phyloP scores from a whole-genome alignment of 169 alveolate species.

The Plasmodium adleri region DNA sequence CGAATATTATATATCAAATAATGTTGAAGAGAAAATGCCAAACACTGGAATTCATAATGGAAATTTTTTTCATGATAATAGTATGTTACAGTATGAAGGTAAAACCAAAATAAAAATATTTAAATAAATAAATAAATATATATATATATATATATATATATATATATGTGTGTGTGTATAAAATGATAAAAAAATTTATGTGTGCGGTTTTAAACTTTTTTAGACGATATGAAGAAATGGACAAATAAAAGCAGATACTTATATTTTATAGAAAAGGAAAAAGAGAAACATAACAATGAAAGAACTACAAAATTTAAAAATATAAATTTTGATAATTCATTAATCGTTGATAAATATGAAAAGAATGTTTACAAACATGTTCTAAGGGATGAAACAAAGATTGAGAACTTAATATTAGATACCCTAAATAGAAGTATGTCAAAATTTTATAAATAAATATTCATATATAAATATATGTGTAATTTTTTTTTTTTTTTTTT shows the following conservation, averaged over 20 bases:
- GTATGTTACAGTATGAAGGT: slow-evolving; percentile 50
- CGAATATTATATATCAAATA: slow-evolving; percentile 51
- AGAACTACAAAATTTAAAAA: slow-evolving; percentile 41
- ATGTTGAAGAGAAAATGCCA: slow-evolving; percentile 52
- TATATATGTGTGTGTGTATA: too few relatives aligned
- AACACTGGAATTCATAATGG: slow-evolving; percentile 62
- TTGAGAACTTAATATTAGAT: slow-evolving; percentile 57
- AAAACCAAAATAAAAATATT: slow-evolving; percentile 1
- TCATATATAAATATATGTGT: neutral
- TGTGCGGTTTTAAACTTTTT: neutral
- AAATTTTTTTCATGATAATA: slow-evolving; percentile 29
- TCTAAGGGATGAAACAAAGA: slow-evolving; percentile 46
- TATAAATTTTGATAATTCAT: slow-evolving; percentile 27
- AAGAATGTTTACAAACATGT: slow-evolving; percentile 28
- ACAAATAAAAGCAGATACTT: slow-evolving; percentile 39
- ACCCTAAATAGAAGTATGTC: slow-evolving; percentile 48
- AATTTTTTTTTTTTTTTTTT: too few relatives aligned
- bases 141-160: neutral
- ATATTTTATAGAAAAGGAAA: slow-evolving; percentile 54
- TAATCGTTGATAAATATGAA: slow-evolving; percentile 44
- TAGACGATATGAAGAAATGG: slow-evolving; percentile 61
- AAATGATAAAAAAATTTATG: neutral
- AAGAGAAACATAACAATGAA: slow-evolving; percentile 25
- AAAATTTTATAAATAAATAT: neutral
- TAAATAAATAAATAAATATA: neutral